Percentiles rank a stretch among this genome's conserved stretches.
These are phyloP conservation scores for Salix viminalis DNA, from an alignment of 345 rosid genomes.

Conservation along the genomic window DNA sequence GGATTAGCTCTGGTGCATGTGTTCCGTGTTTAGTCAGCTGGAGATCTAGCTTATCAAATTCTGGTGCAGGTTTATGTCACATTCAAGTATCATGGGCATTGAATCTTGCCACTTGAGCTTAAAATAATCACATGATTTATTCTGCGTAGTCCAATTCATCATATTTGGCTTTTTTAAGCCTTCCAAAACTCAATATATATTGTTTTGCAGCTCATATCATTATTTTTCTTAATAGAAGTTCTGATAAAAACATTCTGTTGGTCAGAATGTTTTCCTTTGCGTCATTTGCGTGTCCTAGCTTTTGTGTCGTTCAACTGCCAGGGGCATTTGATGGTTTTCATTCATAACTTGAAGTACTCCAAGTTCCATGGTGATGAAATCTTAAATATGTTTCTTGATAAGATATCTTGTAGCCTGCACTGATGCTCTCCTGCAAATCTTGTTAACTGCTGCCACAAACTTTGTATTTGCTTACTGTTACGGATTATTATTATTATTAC, in stretches of 20 bases:
- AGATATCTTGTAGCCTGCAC: neutral
- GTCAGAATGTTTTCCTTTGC: neutral
- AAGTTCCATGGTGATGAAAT: neutral
- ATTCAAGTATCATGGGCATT: neutral
- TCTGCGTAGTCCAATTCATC: neutral
- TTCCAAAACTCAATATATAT: neutral
- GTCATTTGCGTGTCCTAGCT: neutral
- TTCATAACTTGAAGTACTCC: neutral
- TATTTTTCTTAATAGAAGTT: neutral
- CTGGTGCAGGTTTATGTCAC: conserved; percentile 1
- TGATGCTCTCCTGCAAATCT: neutral
- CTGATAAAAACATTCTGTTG: neutral
- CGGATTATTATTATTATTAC: neutral
- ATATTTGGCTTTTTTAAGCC: neutral
- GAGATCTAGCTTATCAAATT: neutral
- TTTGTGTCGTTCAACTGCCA: neutral
- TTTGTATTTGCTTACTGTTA: neutral
- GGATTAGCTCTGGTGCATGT: conserved; percentile 14
- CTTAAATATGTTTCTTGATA: neutral
- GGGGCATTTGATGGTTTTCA: neutral
- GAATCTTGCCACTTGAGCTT: neutral
- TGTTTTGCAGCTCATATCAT: neutral
- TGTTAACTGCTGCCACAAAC: neutral
- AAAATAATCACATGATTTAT: neutral
- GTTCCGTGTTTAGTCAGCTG: neutral